Conservation (phyloP, 2,329 filamentous ascomycete genomes). For the Penicillium psychrosexuale region DNA sequence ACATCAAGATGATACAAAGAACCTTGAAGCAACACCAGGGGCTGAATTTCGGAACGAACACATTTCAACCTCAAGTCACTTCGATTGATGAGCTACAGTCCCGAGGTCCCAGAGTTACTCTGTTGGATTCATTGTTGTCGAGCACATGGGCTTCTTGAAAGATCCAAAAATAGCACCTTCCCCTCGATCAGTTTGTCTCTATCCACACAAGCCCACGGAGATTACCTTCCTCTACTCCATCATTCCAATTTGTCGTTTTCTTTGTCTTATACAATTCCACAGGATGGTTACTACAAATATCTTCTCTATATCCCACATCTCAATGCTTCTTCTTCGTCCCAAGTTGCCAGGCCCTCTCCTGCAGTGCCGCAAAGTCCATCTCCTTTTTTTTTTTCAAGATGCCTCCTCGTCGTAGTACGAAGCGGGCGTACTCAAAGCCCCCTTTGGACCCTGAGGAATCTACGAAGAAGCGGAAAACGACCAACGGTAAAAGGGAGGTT, state of each 20-base stretch:
- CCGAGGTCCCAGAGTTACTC: neutral
- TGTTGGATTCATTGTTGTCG: neutral
- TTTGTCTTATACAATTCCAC: neutral
- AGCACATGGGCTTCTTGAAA: neutral
- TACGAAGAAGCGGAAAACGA: neutral
- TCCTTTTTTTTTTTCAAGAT: neutral
- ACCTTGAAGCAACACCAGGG: neutral
- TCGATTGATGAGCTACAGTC: neutral
- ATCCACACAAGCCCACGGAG: neutral
- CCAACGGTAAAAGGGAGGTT: neutral
- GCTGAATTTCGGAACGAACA: no score
- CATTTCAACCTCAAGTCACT: neutral
- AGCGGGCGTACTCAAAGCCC: neutral
- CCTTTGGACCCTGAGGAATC: neutral
- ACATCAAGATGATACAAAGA: neutral
- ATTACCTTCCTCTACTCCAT: neutral
- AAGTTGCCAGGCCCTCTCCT: neutral
- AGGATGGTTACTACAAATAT: neutral
- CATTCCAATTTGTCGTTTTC: neutral
- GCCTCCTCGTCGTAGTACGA: neutral
- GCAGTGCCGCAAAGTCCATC: neutral
- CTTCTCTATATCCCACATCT: neutral
- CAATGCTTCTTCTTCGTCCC: neutral
- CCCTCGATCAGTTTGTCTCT: neutral
- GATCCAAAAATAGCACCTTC: neutral